Evolutionary conservation across 495 filamentous ascomycete genomes (phyloP).

Genomic region (Bacidia rubella): DNA sequence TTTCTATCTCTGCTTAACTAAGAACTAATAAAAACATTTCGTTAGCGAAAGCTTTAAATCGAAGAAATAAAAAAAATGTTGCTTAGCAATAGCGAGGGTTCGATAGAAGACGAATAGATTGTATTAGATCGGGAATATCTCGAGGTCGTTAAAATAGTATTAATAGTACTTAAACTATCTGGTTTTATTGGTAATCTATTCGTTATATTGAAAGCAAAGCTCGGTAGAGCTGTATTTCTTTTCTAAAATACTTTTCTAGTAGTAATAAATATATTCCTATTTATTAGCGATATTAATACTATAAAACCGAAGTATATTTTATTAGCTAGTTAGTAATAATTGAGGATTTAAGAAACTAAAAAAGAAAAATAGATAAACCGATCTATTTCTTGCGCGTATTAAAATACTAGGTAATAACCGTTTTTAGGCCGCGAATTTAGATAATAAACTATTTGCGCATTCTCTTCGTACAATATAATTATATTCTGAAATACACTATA

Average conservation of each 20-base stretch:
- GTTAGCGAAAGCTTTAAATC: conserved; percentile 7
- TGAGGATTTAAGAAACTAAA: conserved; percentile 2
- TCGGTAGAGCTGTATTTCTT: conserved; percentile 14
- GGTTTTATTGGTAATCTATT: conserved; percentile 15
- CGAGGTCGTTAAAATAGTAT: conserved; percentile 10
- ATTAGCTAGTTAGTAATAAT: conserved; percentile 1
- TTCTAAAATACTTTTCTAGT: conserved; percentile 9
- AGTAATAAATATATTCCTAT: conserved; percentile 8
- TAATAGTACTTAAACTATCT: conserved; percentile 11
- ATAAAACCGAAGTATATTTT: background rate
- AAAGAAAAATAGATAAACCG: conserved; percentile 7
- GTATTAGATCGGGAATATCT: conserved; percentile 10
- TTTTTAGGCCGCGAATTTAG: conserved; percentile 6
- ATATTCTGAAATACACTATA: conserved; percentile 2
- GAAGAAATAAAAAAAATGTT: conserved; percentile 13
- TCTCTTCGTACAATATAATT: conserved; percentile 6
- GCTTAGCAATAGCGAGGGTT: conserved; percentile 8
- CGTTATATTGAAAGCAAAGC: conserved; percentile 17
- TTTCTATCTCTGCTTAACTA: conserved; percentile 8
- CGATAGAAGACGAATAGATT: conserved; percentile 8
- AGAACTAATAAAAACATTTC: conserved; percentile 12
- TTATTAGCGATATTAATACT: conserved; percentile 3
- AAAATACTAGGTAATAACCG: background rate
- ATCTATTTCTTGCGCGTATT: conserved; percentile 3
- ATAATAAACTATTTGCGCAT: conserved; percentile 2